These are phyloP conservation scores for Tieghemostelium lacteum DNA, from an alignment of 78 protist genomes.

Conservation along the genomic window DNA sequence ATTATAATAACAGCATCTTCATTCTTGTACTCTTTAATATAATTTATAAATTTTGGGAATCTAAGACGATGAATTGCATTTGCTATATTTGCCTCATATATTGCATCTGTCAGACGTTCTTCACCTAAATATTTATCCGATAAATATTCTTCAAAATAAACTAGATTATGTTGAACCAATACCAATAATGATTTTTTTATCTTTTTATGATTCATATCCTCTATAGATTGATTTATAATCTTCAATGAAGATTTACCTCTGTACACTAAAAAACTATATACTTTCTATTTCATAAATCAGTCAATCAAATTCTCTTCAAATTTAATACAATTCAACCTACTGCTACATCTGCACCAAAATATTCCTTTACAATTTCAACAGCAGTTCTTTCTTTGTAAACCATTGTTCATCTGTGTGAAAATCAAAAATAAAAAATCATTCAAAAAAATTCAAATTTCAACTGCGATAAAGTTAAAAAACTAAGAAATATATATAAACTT, in stretches of 20 bases:
- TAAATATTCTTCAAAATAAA: slow-evolving; percentile 27
- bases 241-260: slow-evolving; percentile 57
- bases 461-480: no score
- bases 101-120: slow-evolving; percentile 23
- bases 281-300: slow-evolving; percentile 28
- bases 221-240: neutral
- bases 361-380: slow-evolving; percentile 52
- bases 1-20: slow-evolving; percentile 38
- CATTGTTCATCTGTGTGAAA: no score
- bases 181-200: slow-evolving; percentile 23
- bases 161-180: slow-evolving; percentile 73
- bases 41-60: slow-evolving; percentile 51
- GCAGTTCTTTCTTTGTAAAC: slow-evolving; percentile 56
- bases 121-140: neutral
- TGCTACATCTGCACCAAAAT: slow-evolving; percentile 57
- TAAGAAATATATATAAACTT: no score
- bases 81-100: slow-evolving; percentile 14
- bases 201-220: slow-evolving; percentile 5
- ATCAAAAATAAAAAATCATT: no score
- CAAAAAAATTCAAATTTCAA: no score
- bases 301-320: neutral
- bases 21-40: slow-evolving; percentile 13
- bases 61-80: slow-evolving; percentile 73
- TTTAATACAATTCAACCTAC: neutral
- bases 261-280: slow-evolving; percentile 40